These are phyloP conservation scores for Hypoxylon fragiforme DNA, from an alignment of 495 filamentous ascomycete species.

Conservation along the genomic window DNA sequence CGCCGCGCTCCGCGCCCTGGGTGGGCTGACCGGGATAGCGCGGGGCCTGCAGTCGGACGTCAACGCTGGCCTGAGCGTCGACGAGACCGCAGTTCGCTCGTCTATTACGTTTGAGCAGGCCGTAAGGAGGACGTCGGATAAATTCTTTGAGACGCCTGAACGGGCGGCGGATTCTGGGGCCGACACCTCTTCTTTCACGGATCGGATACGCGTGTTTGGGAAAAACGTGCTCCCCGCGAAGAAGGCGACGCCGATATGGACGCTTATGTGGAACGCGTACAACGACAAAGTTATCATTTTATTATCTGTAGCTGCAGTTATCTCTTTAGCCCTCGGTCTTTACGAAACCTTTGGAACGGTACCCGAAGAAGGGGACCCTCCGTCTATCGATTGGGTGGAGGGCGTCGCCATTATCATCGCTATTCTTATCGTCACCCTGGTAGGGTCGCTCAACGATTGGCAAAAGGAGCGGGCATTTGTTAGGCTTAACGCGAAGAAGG, in stretches of 20 bases:
- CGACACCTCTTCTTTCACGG: slow-evolving; percentile 41
- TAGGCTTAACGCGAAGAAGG: slow-evolving; percentile 72
- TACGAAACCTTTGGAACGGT: slow-evolving; percentile 56
- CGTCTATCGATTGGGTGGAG: slow-evolving; percentile 75
- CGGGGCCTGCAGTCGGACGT: slow-evolving; percentile 74
- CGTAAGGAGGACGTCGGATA: slow-evolving; percentile 26
- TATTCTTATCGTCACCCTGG: slow-evolving; percentile 68
- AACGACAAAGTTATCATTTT: slow-evolving; percentile 84
- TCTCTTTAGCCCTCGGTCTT: slow-evolving; percentile 82
- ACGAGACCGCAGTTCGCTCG: slow-evolving; percentile 68
- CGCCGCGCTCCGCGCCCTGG: slow-evolving; percentile 74
- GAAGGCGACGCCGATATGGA: slow-evolving; percentile 69
- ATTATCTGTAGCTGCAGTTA: slow-evolving; percentile 73
- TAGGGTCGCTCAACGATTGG: slow-evolving; percentile 71
- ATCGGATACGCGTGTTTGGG: slow-evolving; percentile 70
- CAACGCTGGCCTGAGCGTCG: slow-evolving; percentile 69
- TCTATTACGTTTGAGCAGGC: slow-evolving; percentile 72
- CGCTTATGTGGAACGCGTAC: slow-evolving; percentile 79
- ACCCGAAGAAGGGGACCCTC: slow-evolving; percentile 47
- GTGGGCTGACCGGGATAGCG: slow-evolving; percentile 74
- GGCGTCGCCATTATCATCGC: slow-evolving; percentile 73
- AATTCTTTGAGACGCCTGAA: slow-evolving; percentile 15
- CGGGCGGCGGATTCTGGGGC: slow-evolving; percentile 14
- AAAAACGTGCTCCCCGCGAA: slow-evolving; percentile 71
- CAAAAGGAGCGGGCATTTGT: slow-evolving; percentile 74